Conservation (phyloP, 148 eudicot species). For the Rhododendron molle region DNA sequence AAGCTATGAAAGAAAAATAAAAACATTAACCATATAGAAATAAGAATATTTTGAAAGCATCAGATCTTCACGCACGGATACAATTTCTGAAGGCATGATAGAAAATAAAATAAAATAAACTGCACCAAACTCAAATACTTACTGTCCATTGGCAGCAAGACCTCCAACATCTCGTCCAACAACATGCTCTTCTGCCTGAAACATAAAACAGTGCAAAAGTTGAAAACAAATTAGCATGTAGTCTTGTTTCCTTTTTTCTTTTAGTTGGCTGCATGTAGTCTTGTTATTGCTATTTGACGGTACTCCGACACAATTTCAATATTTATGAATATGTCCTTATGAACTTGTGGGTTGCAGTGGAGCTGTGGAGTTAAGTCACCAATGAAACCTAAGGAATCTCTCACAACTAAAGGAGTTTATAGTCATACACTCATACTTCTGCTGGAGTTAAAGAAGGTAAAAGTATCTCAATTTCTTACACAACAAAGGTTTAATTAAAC, state of each 20-base stretch:
- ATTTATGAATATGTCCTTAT: background rate
- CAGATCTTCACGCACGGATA: background rate
- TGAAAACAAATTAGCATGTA: background rate
- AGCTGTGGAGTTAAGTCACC: background rate
- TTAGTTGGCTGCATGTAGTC: no score
- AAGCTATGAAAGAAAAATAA: background rate
- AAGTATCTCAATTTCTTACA: background rate
- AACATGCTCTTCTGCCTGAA: constrained; percentile 84
- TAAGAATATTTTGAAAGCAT: background rate
- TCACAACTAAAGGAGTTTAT: background rate
- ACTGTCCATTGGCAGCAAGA: constrained; percentile 64
- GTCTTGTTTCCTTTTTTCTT: background rate
- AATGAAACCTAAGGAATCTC: background rate
- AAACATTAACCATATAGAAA: background rate
- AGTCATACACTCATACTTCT: background rate
- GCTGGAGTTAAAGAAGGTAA: background rate
- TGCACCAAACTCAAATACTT: constrained; percentile 24
- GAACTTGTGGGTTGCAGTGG: background rate
- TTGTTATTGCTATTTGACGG: no score
- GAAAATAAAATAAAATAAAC: background rate
- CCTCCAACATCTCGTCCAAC: constrained; percentile 60
- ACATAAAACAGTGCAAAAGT: background rate
- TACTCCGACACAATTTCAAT: background rate
- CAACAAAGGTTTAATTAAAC: background rate
- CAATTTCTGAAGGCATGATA: background rate